These are phyloP conservation scores for Rubroboletus satanas DNA, from an alignment of 768 basidiomycete genomes.

Conservation along the genomic window DNA sequence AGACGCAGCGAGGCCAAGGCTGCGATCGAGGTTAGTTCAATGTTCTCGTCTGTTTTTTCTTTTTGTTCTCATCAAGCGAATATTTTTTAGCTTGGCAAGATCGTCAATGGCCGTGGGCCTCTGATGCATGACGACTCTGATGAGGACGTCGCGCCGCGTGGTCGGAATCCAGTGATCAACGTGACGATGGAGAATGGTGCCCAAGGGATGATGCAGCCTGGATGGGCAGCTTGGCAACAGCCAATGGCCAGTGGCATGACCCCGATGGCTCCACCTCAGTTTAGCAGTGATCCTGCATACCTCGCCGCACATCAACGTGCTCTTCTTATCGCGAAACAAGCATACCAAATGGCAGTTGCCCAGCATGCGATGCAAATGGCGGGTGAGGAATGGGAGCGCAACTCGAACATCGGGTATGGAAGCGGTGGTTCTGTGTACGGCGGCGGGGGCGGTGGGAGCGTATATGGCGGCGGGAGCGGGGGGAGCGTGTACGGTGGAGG, in stretches of 20 bases:
- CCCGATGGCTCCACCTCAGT: conserved; percentile 39
- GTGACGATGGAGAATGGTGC: conserved; percentile 35
- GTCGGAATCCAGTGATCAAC: conserved; percentile 32
- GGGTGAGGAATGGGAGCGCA: conserved; percentile 89
- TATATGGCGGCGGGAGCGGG: conserved; percentile 41
- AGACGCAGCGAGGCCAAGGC: conserved; percentile 81
- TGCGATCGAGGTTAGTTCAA: conserved; percentile 67
- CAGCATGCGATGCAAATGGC: conserved; percentile 87
- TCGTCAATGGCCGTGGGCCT: conserved; percentile 75
- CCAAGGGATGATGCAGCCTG: conserved; percentile 29
- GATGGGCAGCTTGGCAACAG: conserved; percentile 32
- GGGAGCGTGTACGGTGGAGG: conserved; percentile 34
- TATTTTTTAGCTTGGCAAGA: conserved; percentile 68
- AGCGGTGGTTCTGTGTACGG: conserved; percentile 35
- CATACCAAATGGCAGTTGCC: conserved; percentile 86
- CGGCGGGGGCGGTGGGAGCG: conserved; percentile 41
- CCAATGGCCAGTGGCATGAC: conserved; percentile 24
- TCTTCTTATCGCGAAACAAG: conserved; percentile 82
- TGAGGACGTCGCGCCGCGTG: conserved; percentile 33
- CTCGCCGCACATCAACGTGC: conserved; percentile 83
- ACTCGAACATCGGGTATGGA: conserved; percentile 51
- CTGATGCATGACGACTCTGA: conserved; percentile 48
- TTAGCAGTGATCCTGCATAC: conserved; percentile 50
- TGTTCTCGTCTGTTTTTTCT: not conserved
- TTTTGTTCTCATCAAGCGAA: conserved; percentile 4